Evolutionary conservation across 2,329 filamentous ascomycete species (phyloP), one percentile per base, ranked within the genome.

Genomic region (Beauveria scarabaeidicola): DNA sequence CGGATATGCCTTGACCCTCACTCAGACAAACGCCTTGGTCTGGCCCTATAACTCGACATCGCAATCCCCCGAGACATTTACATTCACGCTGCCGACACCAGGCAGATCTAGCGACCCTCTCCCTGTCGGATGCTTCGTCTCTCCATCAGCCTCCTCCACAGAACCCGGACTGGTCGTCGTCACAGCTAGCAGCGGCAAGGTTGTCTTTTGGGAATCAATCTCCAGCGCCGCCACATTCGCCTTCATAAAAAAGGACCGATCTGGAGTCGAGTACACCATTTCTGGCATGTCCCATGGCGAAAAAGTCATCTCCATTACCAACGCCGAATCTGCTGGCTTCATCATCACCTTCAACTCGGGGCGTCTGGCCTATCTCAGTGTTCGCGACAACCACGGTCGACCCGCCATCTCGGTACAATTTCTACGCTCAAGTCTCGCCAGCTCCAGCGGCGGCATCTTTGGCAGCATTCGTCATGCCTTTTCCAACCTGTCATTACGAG

Each of bases 181-280:
- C 41, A 90, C 93, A 76, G 89, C 93, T 13, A 84, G 83, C 19
- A 91, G 81, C 52, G 94, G 94, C 56, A 92, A 87, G 72, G 85
- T 97, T 56, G 87, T 90, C 48, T 97, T 94, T 72, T 97, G 94
- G 91, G 94, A 97, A 71, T 95, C 91, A 43, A 89, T 97, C 63
- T 91, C 93, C 59, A 91, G 86, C 71, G 91, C 91, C 10, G 89
- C 91, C 43, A 91, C 90, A 1, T 81, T 95, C 59, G 90, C 89
- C 63, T 83, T 95, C 44, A 89, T 93, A 68, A 87, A 89, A 64
- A 88, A 95, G 69, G 89, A 90, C 68, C 86, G 89, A 64, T 87
- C 86, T 64, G 90, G 90, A 17, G 84, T 96, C 17, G 90, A 95
- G 68, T 85, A 89, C 50, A 77, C 77, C 3, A 84, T 96, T 63